These are phyloP conservation scores for Diaporthe ampelina DNA, from an alignment of 2,329 filamentous ascomycete genomes.

Conservation along the genomic window DNA sequence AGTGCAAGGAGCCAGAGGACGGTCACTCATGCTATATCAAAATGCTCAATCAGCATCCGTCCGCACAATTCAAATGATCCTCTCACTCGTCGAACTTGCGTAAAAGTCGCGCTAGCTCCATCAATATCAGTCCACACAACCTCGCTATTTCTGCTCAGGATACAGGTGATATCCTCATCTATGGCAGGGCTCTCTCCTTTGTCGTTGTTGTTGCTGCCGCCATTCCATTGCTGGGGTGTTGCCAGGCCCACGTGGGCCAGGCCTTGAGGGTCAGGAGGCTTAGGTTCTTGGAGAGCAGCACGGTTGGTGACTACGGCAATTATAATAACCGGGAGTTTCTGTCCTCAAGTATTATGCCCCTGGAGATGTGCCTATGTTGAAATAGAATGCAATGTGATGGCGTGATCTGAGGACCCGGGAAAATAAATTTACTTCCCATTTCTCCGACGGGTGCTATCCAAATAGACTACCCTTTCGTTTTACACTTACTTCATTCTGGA, in stretches of 20 bases:
- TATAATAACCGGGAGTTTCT: no score
- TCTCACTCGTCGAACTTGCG: background rate
- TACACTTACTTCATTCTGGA: background rate
- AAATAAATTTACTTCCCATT: background rate
- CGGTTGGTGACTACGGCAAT: background rate
- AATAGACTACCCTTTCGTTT: no score
- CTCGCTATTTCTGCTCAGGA: background rate
- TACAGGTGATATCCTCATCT: background rate
- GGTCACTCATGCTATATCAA: background rate
- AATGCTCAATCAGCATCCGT: background rate
- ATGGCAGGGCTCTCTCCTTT: background rate
- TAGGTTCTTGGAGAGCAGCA: conserved; percentile 1
- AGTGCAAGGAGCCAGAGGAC: background rate
- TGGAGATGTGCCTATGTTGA: no score
- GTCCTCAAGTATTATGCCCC: background rate
- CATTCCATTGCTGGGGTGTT: background rate
- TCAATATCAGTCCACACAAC: background rate
- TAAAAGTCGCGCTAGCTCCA: background rate
- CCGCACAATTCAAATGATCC: background rate
- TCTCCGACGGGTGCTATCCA: background rate
- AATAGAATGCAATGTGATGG: no score
- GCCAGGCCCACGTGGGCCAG: no score
- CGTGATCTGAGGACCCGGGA: background rate
- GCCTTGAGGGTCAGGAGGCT: conserved; percentile 5
- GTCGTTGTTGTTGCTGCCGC: background rate